Conservation (phyloP, 495 filamentous ascomycete species). For the Penicillium steckii region DNA sequence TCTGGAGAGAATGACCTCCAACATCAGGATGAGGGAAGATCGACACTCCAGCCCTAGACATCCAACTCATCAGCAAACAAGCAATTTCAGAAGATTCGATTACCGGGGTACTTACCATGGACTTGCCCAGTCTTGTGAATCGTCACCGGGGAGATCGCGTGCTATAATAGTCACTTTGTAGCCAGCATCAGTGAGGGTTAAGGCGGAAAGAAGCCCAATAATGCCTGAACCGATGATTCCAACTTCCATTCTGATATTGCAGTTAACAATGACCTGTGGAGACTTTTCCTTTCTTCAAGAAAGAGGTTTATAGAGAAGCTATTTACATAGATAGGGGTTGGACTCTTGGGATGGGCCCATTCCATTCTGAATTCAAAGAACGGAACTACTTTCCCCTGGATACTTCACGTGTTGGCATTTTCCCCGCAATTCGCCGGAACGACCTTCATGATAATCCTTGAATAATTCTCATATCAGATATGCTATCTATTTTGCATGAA, state of each 20-base stretch:
- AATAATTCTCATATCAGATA: too few relatives aligned
- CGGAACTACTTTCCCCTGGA: background rate
- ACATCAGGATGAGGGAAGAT: slow-evolving; percentile 17
- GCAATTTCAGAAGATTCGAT: background rate
- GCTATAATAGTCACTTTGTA: slow-evolving; percentile 21
- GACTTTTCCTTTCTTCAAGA: background rate
- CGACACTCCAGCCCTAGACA: slow-evolving; percentile 15
- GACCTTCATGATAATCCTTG: too few relatives aligned
- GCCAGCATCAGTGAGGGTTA: slow-evolving; percentile 18
- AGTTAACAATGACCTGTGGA: background rate
- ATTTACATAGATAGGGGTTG: background rate
- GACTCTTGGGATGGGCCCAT: background rate
- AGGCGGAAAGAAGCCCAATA: slow-evolving; percentile 18
- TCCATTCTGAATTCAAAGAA: background rate
- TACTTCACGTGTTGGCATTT: background rate
- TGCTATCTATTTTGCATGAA: too few relatives aligned
- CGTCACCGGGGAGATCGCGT: slow-evolving; percentile 19
- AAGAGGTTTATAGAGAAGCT: background rate
- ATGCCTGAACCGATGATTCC: slow-evolving; percentile 16
- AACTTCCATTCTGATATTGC: slow-evolving; percentile 9
- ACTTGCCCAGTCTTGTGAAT: slow-evolving; percentile 20
- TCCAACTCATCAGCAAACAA: background rate
- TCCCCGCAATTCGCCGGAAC: background rate
- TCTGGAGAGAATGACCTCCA: slow-evolving; percentile 6
- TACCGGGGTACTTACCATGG: slow-evolving; percentile 12